Evolutionary conservation across 441 rosid species (phyloP).

Genomic region (Populus hybrid): DNA sequence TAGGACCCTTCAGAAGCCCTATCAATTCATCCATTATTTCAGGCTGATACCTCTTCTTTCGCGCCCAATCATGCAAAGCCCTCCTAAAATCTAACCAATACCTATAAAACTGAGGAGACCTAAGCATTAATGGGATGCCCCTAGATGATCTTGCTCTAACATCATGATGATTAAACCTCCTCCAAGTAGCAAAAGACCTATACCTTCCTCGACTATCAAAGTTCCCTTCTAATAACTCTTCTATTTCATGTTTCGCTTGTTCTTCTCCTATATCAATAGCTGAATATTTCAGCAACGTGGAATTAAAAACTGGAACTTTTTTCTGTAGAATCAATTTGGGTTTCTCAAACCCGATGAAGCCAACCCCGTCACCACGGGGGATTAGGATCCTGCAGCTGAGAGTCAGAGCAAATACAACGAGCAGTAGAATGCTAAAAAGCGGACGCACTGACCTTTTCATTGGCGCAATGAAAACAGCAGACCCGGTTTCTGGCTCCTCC

Average conservation of each 20-base stretch:
- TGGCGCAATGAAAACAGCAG: conserved; percentile 6
- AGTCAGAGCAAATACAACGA: conserved; percentile 48
- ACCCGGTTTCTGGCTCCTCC: conserved; percentile 18
- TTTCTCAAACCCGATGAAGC: conserved; percentile 31
- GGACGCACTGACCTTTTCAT: conserved; percentile 85
- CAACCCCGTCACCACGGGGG: conserved; percentile 34
- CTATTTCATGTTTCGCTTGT: conserved; percentile 51
- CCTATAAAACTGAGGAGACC: conserved; percentile 60
- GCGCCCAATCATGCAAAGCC: conserved; percentile 53
- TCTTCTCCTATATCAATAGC: conserved; percentile 57
- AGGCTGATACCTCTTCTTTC: conserved; percentile 49
- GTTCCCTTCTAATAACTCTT: conserved; percentile 58
- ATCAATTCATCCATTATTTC: conserved; percentile 56
- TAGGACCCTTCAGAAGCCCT: conserved; percentile 45
- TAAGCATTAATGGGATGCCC: conserved; percentile 38
- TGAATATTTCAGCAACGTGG: conserved; percentile 64
- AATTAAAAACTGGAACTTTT: conserved; percentile 42
- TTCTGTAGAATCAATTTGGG: background rate
- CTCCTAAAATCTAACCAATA: conserved; percentile 72
- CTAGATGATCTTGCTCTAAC: conserved; percentile 27
- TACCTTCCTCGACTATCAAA: conserved; percentile 39
- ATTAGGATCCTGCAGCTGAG: conserved; percentile 51
- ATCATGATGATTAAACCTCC: background rate
- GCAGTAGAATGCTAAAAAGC: conserved; percentile 51
- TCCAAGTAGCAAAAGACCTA: conserved; percentile 24